Evolutionary conservation across 805 yeast species (phyloP), one percentile per base, ranked within the genome.

Genomic region (Wickerhamiella musiphila): DNA sequence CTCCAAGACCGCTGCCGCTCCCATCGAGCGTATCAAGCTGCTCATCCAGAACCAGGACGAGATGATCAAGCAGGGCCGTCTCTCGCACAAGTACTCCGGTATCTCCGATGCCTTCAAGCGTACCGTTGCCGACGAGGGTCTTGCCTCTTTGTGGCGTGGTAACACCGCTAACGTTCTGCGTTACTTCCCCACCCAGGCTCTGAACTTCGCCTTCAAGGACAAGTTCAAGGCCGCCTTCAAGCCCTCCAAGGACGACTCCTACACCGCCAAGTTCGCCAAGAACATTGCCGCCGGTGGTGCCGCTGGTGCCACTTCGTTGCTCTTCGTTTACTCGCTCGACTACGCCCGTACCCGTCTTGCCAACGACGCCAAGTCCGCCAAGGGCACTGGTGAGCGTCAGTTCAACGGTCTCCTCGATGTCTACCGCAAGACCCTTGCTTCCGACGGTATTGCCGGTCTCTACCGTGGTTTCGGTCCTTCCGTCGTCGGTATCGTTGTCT

Each of bases 391-490:
- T 67, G 78, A 70, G 58, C 77, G 94, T 69, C 79, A 81, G 70
- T 81, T 78, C 78, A 78, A 77, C 68, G 94, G 94, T 73, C 70
- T 81, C 65, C 54, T 81, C 57, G 94, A 81, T 64, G 94, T 81
- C 53, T 81, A 81, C 79, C 78, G 70, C 70, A 76, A 81, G 76
- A 81, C 94, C 53, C 63, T 81, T 55, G 83, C 83, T 57, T 54
- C 90, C 51, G 93, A 82, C 63, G 94, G 94, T 77, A 60, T 81
- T 63, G 83, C 86, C 52, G 94, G 94, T 77, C 70, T 81, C 60
- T 81, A 81, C 82, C 78, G 94, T 76, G 94, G 94, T 72, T 81
- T 81, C 83, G 76, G 82, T 62, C 93, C 93, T 60, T 81, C 93
- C 53, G 93, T 82, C 58, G 70, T 78, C 49, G 94, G 94, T 73